Evolutionary conservation across 805 yeast species (phyloP), one percentile per base, ranked within the genome.

Genomic region (Hanseniaspora taiwanica): DNA sequence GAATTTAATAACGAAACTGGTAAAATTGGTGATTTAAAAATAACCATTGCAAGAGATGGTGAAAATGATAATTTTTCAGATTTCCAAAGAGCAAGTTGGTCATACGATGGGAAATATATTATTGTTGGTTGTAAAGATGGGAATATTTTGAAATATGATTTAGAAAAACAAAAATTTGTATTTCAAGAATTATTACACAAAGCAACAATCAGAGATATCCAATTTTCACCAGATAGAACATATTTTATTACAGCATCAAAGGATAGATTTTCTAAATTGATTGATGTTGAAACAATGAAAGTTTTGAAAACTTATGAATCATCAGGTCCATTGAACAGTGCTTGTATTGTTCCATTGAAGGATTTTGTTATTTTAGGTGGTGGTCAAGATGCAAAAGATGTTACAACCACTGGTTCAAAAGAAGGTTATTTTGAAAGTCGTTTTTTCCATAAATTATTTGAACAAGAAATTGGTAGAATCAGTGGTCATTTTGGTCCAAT

Each of bases 401-500:
- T 91, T 57, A 91, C 99, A 34, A 91, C 97, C n/a, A 86, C 97
- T 21, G 74, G 91, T 34, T 77, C 86, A 42, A 71, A 80, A 37
- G 94, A 89, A 63, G 98, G 98, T 68, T 84, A 84, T 58, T 91
- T 91, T 62, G 97, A 91, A 68, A 91, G 96, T 27, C 76, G 95
- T 66, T 83, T 91, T 61, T 85, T 78, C 65, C 97, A 91, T 66
- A 91, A 89, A 66, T 74, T 91, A 38, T 91, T 87, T 62, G 81
- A 80, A 62, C 97, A 89, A 58, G 97, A 89, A 63, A 78, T 91
- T 49, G 98, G 97, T 50, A 80, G 96, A 65, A 89, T 91, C 38
- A 84, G 82, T 65, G 99, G 98, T 43, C 99, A 91, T 68, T 91
- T 91, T 71, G 99, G 99, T 70, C 99, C 99, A 37, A 74, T 91